These are phyloP conservation scores for Podaxis pistillaris DNA, from an alignment of 768 basidiomycete species.

Conservation along the genomic window DNA sequence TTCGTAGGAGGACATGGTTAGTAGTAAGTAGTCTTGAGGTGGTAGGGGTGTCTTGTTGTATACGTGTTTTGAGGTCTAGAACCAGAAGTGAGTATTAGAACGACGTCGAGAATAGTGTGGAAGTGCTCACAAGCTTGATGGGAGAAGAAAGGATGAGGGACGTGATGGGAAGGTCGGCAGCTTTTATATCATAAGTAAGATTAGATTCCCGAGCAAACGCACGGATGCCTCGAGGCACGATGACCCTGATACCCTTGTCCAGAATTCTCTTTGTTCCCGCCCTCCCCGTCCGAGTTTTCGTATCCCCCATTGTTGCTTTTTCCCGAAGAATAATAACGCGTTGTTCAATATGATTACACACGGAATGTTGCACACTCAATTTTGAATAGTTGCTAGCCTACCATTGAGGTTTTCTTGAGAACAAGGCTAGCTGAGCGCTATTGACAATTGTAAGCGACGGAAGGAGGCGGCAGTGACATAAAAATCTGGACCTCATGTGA, in stretches of 20 bases:
- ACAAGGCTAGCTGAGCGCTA: neutral
- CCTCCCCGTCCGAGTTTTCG: neutral
- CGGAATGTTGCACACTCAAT: neutral
- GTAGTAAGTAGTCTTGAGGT: slow-evolving; percentile 10
- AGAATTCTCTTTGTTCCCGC: slow-evolving; percentile 9
- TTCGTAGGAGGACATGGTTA: slow-evolving; percentile 20
- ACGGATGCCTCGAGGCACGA: slow-evolving; percentile 48
- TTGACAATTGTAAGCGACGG: neutral
- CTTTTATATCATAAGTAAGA: slow-evolving; percentile 22
- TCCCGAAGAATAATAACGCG: neutral
- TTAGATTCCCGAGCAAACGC: slow-evolving; percentile 24
- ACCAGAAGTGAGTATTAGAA: slow-evolving; percentile 1
- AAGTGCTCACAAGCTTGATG: slow-evolving; percentile 17
- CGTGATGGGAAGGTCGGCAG: slow-evolving; percentile 18
- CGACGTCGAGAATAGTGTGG: slow-evolving; percentile 3
- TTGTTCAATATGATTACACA: neutral
- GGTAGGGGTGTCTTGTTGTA: neutral
- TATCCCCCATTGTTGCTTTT: slow-evolving; percentile 3
- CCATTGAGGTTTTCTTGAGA: neutral
- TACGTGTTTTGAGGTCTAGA: slow-evolving; percentile 3
- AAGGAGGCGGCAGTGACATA: slow-evolving; percentile 4
- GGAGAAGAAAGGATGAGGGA: slow-evolving; percentile 17
- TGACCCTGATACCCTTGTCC: slow-evolving; percentile 17
- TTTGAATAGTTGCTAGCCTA: neutral
- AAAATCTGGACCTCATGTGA: slow-evolving; percentile 6